Base-by-base conservation (phyloP, 305 asterid species). In the Solanum chacoense region DNA sequence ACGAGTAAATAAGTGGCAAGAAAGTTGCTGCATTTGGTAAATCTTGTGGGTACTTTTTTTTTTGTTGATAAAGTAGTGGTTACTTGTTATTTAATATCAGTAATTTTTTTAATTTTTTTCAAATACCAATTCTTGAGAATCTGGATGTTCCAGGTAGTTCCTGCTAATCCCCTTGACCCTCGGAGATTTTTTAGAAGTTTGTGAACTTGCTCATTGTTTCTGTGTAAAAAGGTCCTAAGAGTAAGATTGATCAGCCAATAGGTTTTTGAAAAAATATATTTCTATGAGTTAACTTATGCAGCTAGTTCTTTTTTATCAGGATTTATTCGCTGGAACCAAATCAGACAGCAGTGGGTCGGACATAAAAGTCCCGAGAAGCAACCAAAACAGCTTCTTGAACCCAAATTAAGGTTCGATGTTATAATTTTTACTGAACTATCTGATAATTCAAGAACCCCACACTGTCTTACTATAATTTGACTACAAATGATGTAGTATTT, bases 321-420 rank as follows among this genome's bases (percentile, higher is more conserved):
- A 89, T 93, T 94, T 85, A 91, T 92, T 88, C 94, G 86, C 45
- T 96, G 99, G 99, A 93, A 91, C 91, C 95, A 94, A 88, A 93
- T 29, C 89, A 91, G 99, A 88, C 94, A 92, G 92, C 93, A 93
- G 86, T 96, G 98, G 99, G 76, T 89, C 80, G 93, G 93, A 91
- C 92, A 72, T 89, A 94, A 92, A 91, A 93, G 90, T 90, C 88
- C 90, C 1, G 89, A 80, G 73, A 89, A 40, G 73, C 90, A 28
- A 74, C 55, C 92, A 81, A 92, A 91, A 85, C 91, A 92, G 87
- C 92, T 67, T 65, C 91, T 84, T 45, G 98, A 95, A 89, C 96
- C 97, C 90, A 93, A 81, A 88, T 88, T 94, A 92, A 94, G 96
- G 98, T 95, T 85, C 86, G 89, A 90, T 90, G 40, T 63, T 87